Conservation (phyloP, 495 filamentous ascomycete species). For the Ramalina intermedia region DNA sequence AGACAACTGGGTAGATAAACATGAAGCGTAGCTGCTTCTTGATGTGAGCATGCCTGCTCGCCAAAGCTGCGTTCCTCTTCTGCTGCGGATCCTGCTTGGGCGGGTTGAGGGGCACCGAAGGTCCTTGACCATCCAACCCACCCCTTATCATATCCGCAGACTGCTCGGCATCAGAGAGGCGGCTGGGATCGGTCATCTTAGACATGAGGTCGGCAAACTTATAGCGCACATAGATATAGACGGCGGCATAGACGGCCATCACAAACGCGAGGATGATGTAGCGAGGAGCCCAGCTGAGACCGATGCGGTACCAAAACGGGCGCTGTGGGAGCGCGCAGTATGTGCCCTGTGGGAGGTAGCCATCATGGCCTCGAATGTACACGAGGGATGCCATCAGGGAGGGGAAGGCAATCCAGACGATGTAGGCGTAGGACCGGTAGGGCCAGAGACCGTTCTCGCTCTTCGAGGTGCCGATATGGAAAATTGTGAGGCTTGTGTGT, state of each 20-base stretch:
- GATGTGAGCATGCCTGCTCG: conserved; percentile 29
- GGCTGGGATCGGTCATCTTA: conserved; percentile 2
- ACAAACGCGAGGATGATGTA: conserved; percentile 52
- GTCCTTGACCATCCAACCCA: not conserved
- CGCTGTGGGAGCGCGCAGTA: conserved; percentile 53
- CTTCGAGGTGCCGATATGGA: conserved; percentile 31
- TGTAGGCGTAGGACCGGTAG: conserved; percentile 42
- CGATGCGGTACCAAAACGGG: conserved; percentile 49
- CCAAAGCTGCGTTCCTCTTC: conserved; percentile 8
- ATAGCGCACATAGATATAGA: conserved; percentile 51
- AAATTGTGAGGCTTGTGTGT: conserved; percentile 55
- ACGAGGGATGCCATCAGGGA: conserved; percentile 44
- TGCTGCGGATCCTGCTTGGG: not conserved
- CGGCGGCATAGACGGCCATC: conserved; percentile 44
- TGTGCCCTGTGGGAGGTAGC: conserved; percentile 45
- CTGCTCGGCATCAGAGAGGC: not conserved
- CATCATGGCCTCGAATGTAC: conserved; percentile 38
- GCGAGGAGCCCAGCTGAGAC: conserved; percentile 55
- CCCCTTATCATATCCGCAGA: not conserved
- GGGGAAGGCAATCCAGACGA: conserved; percentile 40
- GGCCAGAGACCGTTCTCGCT: conserved; percentile 51
- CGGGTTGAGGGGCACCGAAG: not conserved
- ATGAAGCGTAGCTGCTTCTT: conserved; percentile 51
- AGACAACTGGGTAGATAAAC: conserved; percentile 58
- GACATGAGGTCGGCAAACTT: conserved; percentile 23